Conservation (phyloP, 768 basidiomycete genomes). For the Gelatoporia subvermispora region DNA sequence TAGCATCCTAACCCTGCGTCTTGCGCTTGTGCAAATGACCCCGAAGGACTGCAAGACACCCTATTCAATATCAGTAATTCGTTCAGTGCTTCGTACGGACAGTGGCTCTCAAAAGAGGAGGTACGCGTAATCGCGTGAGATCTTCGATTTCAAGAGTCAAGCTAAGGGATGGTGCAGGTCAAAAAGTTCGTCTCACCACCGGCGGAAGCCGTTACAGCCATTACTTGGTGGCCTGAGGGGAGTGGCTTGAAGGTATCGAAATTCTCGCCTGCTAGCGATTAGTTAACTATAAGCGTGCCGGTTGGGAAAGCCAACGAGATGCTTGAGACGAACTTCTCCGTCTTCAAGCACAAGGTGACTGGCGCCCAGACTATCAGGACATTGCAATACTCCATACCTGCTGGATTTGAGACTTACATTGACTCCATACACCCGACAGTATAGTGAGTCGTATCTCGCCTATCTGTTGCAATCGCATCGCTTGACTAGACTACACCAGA, state of each 20-base stretch:
- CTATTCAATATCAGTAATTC: conserved; percentile 35
- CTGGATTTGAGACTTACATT: conserved; percentile 24
- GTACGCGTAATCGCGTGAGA: conserved; percentile 15
- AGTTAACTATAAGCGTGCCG: conserved; percentile 25
- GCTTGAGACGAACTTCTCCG: conserved; percentile 28
- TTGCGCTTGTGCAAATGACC: conserved; percentile 32
- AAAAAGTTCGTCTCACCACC: conserved; percentile 20
- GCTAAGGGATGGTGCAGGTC: conserved; percentile 12
- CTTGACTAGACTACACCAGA: too few relatives aligned
- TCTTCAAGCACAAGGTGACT: conserved; percentile 26
- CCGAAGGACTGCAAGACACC: conserved; percentile 28
- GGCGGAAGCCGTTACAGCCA: conserved; percentile 19
- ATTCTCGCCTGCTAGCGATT: conserved; percentile 27
- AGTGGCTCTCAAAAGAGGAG: conserved; percentile 33
- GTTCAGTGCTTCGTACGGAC: conserved; percentile 30
- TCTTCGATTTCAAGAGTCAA: neutral
- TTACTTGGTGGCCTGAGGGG: conserved; percentile 22
- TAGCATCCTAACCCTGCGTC: conserved; percentile 27
- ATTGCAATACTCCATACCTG: conserved; percentile 32
- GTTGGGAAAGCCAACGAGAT: conserved; percentile 30
- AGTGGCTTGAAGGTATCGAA: conserved; percentile 19
- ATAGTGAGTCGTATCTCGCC: conserved; percentile 17
- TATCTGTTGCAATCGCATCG: too few relatives aligned
- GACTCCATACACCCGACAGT: conserved; percentile 28
- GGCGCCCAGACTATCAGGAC: conserved; percentile 28